Evolutionary conservation across 805 yeast genomes (phyloP).

Genomic region (Yarrowia sp.): DNA sequence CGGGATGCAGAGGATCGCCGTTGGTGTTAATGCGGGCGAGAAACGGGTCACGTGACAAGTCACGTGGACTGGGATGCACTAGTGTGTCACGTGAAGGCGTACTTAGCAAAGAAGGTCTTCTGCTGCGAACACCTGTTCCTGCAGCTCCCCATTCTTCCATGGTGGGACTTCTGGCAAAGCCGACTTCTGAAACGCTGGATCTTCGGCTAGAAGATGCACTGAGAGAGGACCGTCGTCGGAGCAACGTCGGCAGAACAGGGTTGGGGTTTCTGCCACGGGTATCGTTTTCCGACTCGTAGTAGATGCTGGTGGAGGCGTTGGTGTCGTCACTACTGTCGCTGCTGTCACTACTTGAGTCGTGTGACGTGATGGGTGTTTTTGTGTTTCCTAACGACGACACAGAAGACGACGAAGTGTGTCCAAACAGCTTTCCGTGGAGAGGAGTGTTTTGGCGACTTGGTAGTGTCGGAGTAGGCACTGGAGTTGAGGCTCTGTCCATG

Average conservation of each 20-base stretch:
- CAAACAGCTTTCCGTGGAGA: conserved; percentile 9
- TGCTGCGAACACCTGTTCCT: not conserved
- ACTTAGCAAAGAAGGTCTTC: not conserved
- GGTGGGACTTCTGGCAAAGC: not conserved
- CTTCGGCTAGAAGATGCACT: not conserved
- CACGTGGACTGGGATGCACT: not conserved
- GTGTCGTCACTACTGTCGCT: conserved; percentile 7
- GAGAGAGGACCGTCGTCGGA: not conserved
- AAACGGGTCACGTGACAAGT: conserved; percentile 7
- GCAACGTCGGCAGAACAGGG: not conserved
- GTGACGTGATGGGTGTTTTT: not conserved
- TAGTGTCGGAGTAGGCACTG: not conserved
- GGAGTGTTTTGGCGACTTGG: conserved; percentile 9
- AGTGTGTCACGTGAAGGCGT: not conserved
- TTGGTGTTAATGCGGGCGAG: not conserved
- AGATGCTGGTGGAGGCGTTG: conserved; percentile 13
- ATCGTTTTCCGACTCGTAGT: conserved; percentile 2
- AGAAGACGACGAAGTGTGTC: conserved; percentile 4
- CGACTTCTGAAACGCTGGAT: not conserved
- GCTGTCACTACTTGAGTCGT: conserved; percentile 3
- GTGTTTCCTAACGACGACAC: conserved; percentile 18
- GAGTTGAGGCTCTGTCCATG: conserved; percentile 16
- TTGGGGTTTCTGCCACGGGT: conserved; percentile 3
- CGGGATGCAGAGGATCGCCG: not conserved
- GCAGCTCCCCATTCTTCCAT: conserved; percentile 14